Evolutionary conservation across 2,329 filamentous ascomycete genomes (phyloP).

Genomic region (Monilinia fructigena): DNA sequence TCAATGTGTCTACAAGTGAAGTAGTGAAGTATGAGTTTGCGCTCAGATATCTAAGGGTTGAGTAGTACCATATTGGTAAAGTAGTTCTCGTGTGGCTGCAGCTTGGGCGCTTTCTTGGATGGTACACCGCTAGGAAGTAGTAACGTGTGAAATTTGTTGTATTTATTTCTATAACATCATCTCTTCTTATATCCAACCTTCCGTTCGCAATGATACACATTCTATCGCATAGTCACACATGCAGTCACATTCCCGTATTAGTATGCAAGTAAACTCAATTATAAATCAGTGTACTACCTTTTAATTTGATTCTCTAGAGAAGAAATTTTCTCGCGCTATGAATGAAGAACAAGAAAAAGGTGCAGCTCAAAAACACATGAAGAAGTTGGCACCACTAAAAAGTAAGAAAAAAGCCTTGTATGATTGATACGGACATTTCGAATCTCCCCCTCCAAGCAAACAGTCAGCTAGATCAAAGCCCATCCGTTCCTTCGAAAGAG

Average conservation of each 20-base stretch:
- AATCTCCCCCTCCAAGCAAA: conserved; percentile 37
- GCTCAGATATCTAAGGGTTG: neutral
- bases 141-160: neutral
- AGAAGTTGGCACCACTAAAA: conserved; percentile 26
- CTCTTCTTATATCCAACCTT: neutral
- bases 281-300: conserved; percentile 29
- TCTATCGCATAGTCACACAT: neutral
- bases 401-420: conserved; percentile 36
- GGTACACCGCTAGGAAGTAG: neutral
- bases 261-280: neutral
- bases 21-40: neutral
- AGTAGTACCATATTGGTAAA: neutral
- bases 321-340: conserved; percentile 30
- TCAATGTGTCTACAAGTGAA: neutral
- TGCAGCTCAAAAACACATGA: conserved; percentile 30
- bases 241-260: neutral
- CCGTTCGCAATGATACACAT: neutral
- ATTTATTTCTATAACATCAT: neutral
- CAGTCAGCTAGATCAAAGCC: conserved; percentile 36
- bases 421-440: conserved; percentile 38
- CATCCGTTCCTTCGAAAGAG: conserved; percentile 35
- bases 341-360: conserved; percentile 28
- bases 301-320: conserved; percentile 29
- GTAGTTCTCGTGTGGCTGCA: neutral
- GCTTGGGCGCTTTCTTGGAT: neutral